These are phyloP conservation scores for Nymphaea colorata DNA, from an alignment of 164 flowering plant species.

Conservation along the genomic window DNA sequence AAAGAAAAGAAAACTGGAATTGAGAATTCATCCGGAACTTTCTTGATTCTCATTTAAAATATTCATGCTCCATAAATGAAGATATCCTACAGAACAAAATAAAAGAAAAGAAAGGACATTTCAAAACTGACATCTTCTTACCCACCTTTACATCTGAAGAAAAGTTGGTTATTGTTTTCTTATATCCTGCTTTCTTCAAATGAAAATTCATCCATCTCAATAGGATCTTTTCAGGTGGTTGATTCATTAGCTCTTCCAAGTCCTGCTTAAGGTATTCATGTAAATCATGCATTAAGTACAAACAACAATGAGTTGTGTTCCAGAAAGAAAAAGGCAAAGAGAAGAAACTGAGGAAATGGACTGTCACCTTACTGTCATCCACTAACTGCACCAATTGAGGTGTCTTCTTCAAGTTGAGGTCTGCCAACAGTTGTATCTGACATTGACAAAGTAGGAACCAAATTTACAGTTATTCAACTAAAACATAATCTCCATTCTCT, in stretches of 20 bases:
- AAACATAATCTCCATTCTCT: not conserved
- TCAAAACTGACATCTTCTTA: not conserved
- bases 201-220: slow-evolving; percentile 86
- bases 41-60: not conserved
- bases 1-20: too few relatives aligned
- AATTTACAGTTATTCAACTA: not conserved
- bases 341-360: not conserved
- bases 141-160: slow-evolving; percentile 84
- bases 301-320: not conserved
- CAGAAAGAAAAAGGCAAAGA: not conserved
- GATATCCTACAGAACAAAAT: not conserved
- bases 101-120: not conserved
- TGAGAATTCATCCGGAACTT: not conserved
- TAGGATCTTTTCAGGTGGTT: slow-evolving; percentile 67
- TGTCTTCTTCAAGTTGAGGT: slow-evolving; percentile 86
- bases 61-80: not conserved
- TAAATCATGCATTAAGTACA: not conserved
- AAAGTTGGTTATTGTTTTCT: slow-evolving; percentile 53
- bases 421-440: slow-evolving; percentile 89
- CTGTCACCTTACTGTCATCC: slow-evolving; percentile 63
- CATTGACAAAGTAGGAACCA: not conserved
- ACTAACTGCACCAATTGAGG: slow-evolving; percentile 86
- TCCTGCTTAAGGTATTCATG: slow-evolving; percentile 32
- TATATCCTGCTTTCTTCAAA: slow-evolving; percentile 50
- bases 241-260: slow-evolving; percentile 65